phyloP scores from a whole-genome alignment of 176 grass and related monocot genomes.

The Oryza longistaminata region DNA sequence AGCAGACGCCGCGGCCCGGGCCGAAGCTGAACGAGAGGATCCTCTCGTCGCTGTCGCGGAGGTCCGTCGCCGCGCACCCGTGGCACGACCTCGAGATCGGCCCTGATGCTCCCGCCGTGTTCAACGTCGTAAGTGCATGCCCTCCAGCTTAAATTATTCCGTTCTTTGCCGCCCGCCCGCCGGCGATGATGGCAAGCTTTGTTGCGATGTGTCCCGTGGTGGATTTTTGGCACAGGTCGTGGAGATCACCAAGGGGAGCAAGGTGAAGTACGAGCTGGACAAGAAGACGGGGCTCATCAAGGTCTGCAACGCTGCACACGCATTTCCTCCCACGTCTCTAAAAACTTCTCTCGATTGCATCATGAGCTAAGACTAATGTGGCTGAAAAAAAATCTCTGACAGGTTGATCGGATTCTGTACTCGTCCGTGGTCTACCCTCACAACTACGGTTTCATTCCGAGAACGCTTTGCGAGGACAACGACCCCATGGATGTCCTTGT shows the following conservation, averaged over 20 bases:
- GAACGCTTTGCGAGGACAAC: constrained; percentile 93
- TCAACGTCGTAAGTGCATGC: constrained; percentile 71
- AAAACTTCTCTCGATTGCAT: background rate
- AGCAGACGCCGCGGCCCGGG: background rate
- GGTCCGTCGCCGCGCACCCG: constrained; percentile 95
- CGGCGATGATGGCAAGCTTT: too few species aligned
- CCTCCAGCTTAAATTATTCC: background rate
- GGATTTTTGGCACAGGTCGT: constrained; percentile 47
- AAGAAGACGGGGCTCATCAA: constrained; percentile 96
- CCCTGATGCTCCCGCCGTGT: constrained; percentile 65
- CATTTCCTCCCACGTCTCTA: background rate
- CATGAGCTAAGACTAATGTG: background rate
- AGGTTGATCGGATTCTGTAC: constrained; percentile 87
- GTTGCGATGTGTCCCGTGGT: background rate
- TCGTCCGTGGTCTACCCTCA: constrained; percentile 95
- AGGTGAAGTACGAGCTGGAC: constrained; percentile 98
- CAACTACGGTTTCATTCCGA: constrained; percentile 92
- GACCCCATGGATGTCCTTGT: constrained; percentile 95
- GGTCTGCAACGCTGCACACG: constrained; percentile 10
- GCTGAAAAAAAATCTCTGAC: background rate
- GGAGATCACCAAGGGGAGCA: constrained; percentile 92
- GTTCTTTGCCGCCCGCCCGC: background rate
- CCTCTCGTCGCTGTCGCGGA: constrained; percentile 74
- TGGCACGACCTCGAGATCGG: constrained; percentile 98
- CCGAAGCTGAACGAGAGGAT: constrained; percentile 89